Evolutionary conservation across 1,139 yeast genomes (phyloP).

Genomic region (Candida tropicalis): DNA sequence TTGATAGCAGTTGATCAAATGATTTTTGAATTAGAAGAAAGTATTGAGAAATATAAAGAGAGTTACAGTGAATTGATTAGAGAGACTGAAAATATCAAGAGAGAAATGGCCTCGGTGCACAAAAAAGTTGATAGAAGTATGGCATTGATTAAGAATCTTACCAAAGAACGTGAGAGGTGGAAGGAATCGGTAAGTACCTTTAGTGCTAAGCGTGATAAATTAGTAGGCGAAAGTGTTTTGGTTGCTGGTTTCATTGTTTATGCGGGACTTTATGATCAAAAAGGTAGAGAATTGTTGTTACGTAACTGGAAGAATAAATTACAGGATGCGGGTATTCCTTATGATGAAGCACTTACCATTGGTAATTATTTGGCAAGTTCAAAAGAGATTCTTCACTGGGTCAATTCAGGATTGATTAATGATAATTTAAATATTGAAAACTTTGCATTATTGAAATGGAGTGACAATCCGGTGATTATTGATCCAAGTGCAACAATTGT

Average conservation of each 20-base stretch:
- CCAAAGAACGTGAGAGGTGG: constrained; percentile 82
- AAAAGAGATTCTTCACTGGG: constrained; percentile 53
- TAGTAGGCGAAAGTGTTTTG: constrained; percentile 69
- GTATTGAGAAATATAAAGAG: constrained; percentile 68
- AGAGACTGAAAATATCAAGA: constrained; percentile 74
- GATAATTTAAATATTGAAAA: constrained; percentile 75
- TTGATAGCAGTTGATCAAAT: constrained; percentile 79
- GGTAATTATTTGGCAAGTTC: constrained; percentile 41
- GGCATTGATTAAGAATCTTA: constrained; percentile 61
- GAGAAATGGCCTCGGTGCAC: constrained; percentile 68
- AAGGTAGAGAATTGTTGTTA: constrained; percentile 41
- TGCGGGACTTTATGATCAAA: constrained; percentile 63
- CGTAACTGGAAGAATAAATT: constrained; percentile 47
- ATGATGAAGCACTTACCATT: constrained; percentile 37
- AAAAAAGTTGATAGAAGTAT: constrained; percentile 65
- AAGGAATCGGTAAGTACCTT: constrained; percentile 55
- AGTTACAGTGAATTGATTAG: constrained; percentile 74
- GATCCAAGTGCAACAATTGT: constrained; percentile 68
- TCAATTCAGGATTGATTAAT: constrained; percentile 50
- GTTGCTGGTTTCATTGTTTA: constrained; percentile 65
- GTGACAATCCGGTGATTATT: constrained; percentile 55
- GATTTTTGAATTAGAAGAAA: constrained; percentile 72
- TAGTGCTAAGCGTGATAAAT: constrained; percentile 41
- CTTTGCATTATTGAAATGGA: constrained; percentile 52
- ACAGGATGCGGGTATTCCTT: constrained; percentile 37